phyloP scores from a whole-genome alignment of 2,329 filamentous ascomycete genomes.

The Zymoseptoria brevis region DNA sequence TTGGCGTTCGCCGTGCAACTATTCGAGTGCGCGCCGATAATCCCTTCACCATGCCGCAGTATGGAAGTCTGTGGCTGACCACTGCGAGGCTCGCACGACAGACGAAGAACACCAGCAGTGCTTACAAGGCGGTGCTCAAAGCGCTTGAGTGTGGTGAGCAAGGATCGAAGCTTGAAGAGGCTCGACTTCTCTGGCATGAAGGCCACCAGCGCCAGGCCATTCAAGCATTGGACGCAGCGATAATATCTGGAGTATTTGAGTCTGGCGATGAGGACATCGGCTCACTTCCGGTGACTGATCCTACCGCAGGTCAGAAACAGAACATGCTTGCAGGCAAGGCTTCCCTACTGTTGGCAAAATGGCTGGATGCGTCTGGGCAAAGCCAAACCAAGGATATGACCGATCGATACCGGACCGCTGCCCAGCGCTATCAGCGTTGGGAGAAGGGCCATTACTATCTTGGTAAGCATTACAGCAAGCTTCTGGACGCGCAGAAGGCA shows the following conservation, averaged over 20 bases:
- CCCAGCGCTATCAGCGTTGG: slow-evolving; percentile 64
- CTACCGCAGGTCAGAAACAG: slow-evolving; percentile 34
- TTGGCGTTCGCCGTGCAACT: slow-evolving; percentile 75
- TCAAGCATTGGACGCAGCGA: slow-evolving; percentile 78
- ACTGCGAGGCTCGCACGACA: slow-evolving; percentile 83
- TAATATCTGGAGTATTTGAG: slow-evolving; percentile 68
- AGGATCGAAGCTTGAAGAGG: slow-evolving; percentile 88
- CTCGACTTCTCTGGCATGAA: slow-evolving; percentile 85
- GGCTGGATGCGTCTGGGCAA: slow-evolving; percentile 92
- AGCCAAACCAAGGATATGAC: slow-evolving; percentile 75
- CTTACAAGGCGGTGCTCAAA: slow-evolving; percentile 88
- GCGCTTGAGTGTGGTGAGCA: slow-evolving; percentile 77
- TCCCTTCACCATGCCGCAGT: slow-evolving; percentile 59
- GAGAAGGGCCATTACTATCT: slow-evolving; percentile 97
- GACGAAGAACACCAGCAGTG: slow-evolving; percentile 71
- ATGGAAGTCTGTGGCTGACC: slow-evolving; percentile 76
- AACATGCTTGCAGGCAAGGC: slow-evolving; percentile 66
- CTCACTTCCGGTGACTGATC: slow-evolving; percentile 4
- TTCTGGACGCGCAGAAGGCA: slow-evolving; percentile 78
- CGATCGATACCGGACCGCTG: slow-evolving; percentile 73
- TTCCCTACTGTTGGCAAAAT: slow-evolving; percentile 85
- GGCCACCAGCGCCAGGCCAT: slow-evolving; percentile 92
- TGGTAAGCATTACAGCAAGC: slow-evolving; percentile 93
- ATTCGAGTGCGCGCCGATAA: slow-evolving; percentile 45
- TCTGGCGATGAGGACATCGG: slow-evolving; percentile 10